Conservation (phyloP, 2,329 filamentous ascomycete genomes). For the Cytospora leucostoma region DNA sequence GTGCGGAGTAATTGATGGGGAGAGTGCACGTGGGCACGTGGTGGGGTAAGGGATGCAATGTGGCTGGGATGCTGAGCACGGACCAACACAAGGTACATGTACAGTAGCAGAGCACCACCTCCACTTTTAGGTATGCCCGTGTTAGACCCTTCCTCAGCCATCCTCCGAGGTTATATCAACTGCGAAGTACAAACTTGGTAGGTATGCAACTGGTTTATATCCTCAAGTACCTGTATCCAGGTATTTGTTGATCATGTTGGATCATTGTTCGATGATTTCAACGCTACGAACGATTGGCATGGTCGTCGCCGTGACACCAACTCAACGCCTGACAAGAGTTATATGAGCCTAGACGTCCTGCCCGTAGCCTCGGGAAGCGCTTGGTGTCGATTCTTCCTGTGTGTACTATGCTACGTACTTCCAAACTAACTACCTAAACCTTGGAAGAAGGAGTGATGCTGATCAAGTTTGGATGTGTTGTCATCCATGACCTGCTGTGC, state of each 20-base stretch:
- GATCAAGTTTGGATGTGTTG: constrained; percentile 54
- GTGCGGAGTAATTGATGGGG: neutral
- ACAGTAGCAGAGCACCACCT: neutral
- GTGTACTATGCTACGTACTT: too few species aligned
- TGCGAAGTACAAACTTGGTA: neutral
- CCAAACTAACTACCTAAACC: too few species aligned
- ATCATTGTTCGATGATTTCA: too few species aligned
- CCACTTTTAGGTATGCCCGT: neutral
- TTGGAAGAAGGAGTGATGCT: constrained; percentile 35
- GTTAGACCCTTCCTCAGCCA: neutral
- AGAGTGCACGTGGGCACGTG: neutral
- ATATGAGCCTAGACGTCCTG: too few species aligned
- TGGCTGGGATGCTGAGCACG: neutral
- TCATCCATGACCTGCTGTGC: constrained; percentile 57
- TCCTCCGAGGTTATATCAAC: neutral
- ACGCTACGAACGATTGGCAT: too few species aligned
- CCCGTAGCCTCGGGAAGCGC: too few species aligned
- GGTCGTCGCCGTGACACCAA: too few species aligned
- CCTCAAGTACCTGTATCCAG: neutral
- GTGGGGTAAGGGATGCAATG: neutral
- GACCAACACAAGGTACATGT: neutral
- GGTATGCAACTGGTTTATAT: too few species aligned
- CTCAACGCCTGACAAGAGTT: too few species aligned
- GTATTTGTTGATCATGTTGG: neutral
- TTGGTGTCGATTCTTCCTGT: too few species aligned